Conservation (phyloP, 2,329 filamentous ascomycete species). For the Aspergillus tanneri region DNA sequence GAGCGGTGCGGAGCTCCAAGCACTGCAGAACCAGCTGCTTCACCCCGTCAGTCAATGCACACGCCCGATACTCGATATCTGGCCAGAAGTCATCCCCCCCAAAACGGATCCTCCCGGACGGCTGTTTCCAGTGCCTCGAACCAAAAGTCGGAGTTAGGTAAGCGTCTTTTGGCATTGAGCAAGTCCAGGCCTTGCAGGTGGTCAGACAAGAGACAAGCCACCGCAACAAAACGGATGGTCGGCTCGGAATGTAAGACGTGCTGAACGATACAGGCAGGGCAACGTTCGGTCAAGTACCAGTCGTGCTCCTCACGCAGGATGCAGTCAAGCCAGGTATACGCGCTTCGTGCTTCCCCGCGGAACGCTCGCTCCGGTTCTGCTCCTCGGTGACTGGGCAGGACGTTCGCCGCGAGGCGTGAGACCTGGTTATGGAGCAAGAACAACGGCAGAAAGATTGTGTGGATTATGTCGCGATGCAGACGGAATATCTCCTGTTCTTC, state of each 20-base stretch:
- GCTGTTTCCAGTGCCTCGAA: slow-evolving; percentile 38
- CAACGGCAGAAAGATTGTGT: slow-evolving; percentile 59
- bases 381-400: slow-evolving; percentile 48
- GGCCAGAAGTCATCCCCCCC: slow-evolving; percentile 45
- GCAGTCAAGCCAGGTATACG: slow-evolving; percentile 60
- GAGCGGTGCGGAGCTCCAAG: slow-evolving; percentile 33
- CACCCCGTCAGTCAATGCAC: slow-evolving; percentile 38
- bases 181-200: slow-evolving; percentile 30
- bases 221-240: slow-evolving; percentile 44
- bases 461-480: slow-evolving; percentile 59
- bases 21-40: slow-evolving; percentile 43
- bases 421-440: slow-evolving; percentile 57
- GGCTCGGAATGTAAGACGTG: slow-evolving; percentile 47
- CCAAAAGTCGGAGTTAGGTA: slow-evolving; percentile 42
- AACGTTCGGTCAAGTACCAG: slow-evolving; percentile 58
- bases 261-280: slow-evolving; percentile 49
- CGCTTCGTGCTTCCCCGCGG: slow-evolving; percentile 55
- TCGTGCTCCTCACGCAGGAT: slow-evolving; percentile 58
- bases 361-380: slow-evolving; percentile 59
- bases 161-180: slow-evolving; percentile 16
- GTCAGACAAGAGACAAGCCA: slow-evolving; percentile 43
- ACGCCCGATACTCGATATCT: slow-evolving; percentile 42
- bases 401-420: slow-evolving; percentile 52
- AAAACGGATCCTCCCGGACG: slow-evolving; percentile 45
- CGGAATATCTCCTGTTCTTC: slow-evolving; percentile 40